Base-by-base conservation (phyloP, 805 yeast species). In the Candida qinlingensis region DNA sequence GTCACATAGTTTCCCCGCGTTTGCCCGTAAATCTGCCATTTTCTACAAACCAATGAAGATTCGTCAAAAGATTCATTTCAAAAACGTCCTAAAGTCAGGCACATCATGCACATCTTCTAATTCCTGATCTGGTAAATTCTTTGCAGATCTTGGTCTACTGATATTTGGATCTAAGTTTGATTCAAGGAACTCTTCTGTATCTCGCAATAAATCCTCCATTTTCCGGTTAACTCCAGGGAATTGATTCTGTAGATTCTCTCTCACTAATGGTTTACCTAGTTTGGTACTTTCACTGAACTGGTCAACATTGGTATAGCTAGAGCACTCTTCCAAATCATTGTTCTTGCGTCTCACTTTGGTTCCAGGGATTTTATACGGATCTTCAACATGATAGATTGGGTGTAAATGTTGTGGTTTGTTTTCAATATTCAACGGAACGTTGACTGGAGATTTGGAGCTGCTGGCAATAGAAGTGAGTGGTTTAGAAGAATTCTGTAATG, bases 371-470 rank as follows among this genome's bases (percentile, higher is more conserved):
- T 35, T 31, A 12, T 37, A 41, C 4, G 49, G 48, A 34, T 49
- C 46, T 8, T 45, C 52, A 11, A 49, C 47, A 6, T 28, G 45
- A 33, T 25, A 42, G 7, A 38, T 27, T n/a, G 52, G 39, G 11
- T 45, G 44, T 7, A 19, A 19, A 47, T 8, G 9, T 27, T 30
- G 12, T 11, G 27, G 10, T 7, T 42, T n/a, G 33, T n/a, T 31
- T 39, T 37, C 28, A 11, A 37, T 34, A 13, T 37, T 9, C 27
- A 25, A 10, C 2, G 51, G 39, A 4, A 35, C 13, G 6, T 28
- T 33, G 7, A 13, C 27, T n/a, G 41, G 33, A 4, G 26, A 11
- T 30, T 41, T 46, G 4, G 47, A 43, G 13, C 42, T 39, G 30
- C 45, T 44, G 5, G 45, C 41, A 4, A 43, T 30, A 6, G 25